These are phyloP conservation scores for Xylaria arbuscula DNA, from an alignment of 2,329 filamentous ascomycete species.

Conservation along the genomic window DNA sequence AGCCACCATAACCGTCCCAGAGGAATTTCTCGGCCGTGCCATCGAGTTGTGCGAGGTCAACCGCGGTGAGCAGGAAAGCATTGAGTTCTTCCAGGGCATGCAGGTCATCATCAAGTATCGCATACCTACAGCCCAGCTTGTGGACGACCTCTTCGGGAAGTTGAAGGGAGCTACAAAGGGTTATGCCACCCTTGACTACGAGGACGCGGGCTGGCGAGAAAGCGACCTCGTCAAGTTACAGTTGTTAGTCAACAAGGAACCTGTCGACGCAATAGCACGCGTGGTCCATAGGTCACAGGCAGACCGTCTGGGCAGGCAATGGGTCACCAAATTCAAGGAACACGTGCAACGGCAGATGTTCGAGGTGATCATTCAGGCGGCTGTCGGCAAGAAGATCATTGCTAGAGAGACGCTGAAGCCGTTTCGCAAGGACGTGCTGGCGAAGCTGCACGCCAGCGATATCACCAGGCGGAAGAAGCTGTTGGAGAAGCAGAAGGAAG, in stretches of 20 bases:
- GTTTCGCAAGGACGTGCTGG: constrained; percentile 93
- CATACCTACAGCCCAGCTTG: constrained; percentile 86
- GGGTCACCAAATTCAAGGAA: constrained; percentile 97
- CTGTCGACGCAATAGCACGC: constrained; percentile 94
- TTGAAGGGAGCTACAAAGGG: constrained; percentile 94
- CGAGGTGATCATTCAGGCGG: constrained; percentile 94
- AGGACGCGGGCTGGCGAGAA: constrained; percentile 88
- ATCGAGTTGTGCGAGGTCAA: constrained; percentile 95
- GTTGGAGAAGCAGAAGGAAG: constrained; percentile 96
- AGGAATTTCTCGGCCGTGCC: constrained; percentile 92
- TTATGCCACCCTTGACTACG: constrained; percentile 95
- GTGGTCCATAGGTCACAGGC: constrained; percentile 87
- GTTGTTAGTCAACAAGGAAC: constrained; percentile 89
- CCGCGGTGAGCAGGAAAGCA: constrained; percentile 84
- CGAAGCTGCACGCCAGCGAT: constrained; percentile 93
- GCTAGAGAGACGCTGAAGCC: constrained; percentile 96
- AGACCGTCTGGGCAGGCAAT: constrained; percentile 81
- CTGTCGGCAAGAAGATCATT: constrained; percentile 82
- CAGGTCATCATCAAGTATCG: constrained; percentile 97
- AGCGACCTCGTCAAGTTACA: constrained; percentile 89
- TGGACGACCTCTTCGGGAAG: constrained; percentile 97
- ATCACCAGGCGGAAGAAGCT: constrained; percentile 84
- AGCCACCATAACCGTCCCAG: constrained; percentile 88
- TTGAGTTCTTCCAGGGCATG: constrained; percentile 90
- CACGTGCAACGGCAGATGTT: constrained; percentile 98